Base-by-base conservation (phyloP, 495 filamentous ascomycete genomes). In the Tuber melanosporum region DNA sequence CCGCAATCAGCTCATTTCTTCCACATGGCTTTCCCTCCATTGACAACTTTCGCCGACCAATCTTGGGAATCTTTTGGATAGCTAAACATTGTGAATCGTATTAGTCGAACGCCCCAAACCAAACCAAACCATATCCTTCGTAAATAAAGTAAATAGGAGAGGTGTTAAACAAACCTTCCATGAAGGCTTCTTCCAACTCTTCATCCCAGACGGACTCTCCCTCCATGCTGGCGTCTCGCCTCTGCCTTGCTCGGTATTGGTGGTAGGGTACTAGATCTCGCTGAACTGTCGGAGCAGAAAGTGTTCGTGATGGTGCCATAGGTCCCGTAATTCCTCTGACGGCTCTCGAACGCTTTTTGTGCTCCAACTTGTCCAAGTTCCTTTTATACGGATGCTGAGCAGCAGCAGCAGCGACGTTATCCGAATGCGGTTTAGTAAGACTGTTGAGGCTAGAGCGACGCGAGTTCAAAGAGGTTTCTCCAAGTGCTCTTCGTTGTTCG, bases 1-100 rank as follows among this genome's bases (percentile, higher is more conserved):
- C 90, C 52, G 90, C 89, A 82, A 99, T 95, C 73, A 97, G 87
- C 87, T 97, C 94, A 83, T 99, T 99, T 22, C 95, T 90, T 22
- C 95, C 96, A 77, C 91, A 90, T 22, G 88, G 91, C 83, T 92
- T 91, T 22, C 90, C 91, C 76, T 89, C 87, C 79, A 91, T 89
- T 44, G 89, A 89, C 83, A 89, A 89, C 86, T 98, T 97, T 81
- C 89, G 88, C 70, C 93, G 87, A 32, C 94, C 93, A 88, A 97
- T 93, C 42, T 91, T 90, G 69, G 92, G 92, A 79, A 93, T 93
- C 74, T 91, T 87, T 74, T 94, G 88, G 45, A 97, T 86, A 76
- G 93, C 95, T 99, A 77, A 42, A 83, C 44, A 77, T 72, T 26
- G 49, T 82, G 70, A 83, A 76, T 47, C 20, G 26, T 36, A 69